phyloP scores from a whole-genome alignment of 768 basidiomycete genomes.

The Mycena albidolilacea region DNA sequence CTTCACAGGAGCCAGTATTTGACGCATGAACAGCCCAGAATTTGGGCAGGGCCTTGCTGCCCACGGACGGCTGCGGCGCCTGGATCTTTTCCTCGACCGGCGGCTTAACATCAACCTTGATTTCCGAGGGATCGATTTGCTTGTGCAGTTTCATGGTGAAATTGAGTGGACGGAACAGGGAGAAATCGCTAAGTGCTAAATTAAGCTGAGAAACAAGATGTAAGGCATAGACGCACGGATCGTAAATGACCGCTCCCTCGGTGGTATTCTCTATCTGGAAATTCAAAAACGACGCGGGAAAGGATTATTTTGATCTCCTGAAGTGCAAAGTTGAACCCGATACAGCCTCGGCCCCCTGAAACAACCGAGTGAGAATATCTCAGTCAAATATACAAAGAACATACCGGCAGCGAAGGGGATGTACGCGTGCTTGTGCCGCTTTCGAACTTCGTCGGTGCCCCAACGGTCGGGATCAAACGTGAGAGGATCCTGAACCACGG shows the following conservation, averaged over 20 bases:
- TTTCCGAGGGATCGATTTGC: constrained; percentile 23
- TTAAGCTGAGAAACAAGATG: no score
- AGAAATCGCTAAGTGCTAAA: constrained; percentile 3
- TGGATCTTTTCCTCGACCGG: constrained; percentile 15
- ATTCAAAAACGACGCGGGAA: constrained; percentile 30
- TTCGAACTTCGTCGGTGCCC: constrained; percentile 32
- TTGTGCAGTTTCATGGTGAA: constrained; percentile 34
- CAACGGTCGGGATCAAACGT: constrained; percentile 38
- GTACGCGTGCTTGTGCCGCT: constrained; percentile 34
- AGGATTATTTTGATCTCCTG: constrained; percentile 37
- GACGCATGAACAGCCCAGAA: constrained; percentile 38
- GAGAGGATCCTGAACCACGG: constrained; percentile 30
- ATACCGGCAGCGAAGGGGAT: constrained; percentile 35
- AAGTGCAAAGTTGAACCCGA: constrained; percentile 36
- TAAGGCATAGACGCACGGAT: constrained; percentile 1
- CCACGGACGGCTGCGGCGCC: constrained; percentile 27
- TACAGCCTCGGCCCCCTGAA: constrained; percentile 33
- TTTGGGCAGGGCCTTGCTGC: constrained; percentile 14
- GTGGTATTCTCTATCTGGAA: constrained; percentile 37
- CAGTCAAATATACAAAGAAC: not conserved
- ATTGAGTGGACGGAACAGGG: constrained; percentile 33
- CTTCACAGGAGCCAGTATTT: constrained; percentile 30
- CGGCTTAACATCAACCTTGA: not conserved
- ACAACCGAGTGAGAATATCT: not conserved
- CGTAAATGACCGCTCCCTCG: constrained; percentile 37